phyloP scores from a whole-genome alignment of 768 basidiomycete genomes.

The Wakefieldia striispora region DNA sequence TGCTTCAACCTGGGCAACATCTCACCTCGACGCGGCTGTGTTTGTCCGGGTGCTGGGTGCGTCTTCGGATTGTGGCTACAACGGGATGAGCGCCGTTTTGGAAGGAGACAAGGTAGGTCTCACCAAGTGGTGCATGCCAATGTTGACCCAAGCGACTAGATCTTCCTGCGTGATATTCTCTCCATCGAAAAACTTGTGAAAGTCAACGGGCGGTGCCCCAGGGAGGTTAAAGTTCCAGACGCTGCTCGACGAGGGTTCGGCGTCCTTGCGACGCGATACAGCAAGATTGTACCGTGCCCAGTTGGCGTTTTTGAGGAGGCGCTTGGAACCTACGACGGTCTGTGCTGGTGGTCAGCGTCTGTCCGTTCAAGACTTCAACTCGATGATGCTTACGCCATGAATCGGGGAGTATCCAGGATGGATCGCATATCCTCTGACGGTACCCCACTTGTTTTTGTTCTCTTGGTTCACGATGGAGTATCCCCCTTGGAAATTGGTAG shows the following conservation, averaged over 20 bases:
- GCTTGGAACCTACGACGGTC: slow-evolving; percentile 60
- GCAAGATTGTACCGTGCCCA: slow-evolving; percentile 66
- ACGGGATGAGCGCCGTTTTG: background rate
- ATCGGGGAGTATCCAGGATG: slow-evolving; percentile 58
- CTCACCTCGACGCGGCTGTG: slow-evolving; percentile 51
- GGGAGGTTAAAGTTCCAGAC: slow-evolving; percentile 68
- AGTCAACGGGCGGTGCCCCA: slow-evolving; percentile 52
- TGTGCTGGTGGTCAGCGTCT: slow-evolving; percentile 19
- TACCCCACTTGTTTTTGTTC: slow-evolving; percentile 53
- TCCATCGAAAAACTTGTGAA: slow-evolving; percentile 61
- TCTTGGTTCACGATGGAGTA: slow-evolving; percentile 58
- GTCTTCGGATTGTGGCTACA: slow-evolving; percentile 61
- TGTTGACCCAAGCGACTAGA: slow-evolving; percentile 63
- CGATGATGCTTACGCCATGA: slow-evolving; percentile 38
- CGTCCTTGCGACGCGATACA: slow-evolving; percentile 57
- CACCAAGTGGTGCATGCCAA: slow-evolving; percentile 66
- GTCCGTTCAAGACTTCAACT: background rate
- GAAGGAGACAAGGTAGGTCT: slow-evolving; percentile 1
- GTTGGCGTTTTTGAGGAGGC: slow-evolving; percentile 58
- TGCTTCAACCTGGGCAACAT: background rate
- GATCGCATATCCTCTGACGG: slow-evolving; percentile 56
- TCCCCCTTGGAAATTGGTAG: slow-evolving; percentile 53
- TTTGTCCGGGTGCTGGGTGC: slow-evolving; percentile 60
- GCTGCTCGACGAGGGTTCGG: slow-evolving; percentile 54
- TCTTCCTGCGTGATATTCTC: slow-evolving; percentile 65